Base-by-base conservation (phyloP, 305 asterid species). In the Stenogyne calaminthoides region DNA sequence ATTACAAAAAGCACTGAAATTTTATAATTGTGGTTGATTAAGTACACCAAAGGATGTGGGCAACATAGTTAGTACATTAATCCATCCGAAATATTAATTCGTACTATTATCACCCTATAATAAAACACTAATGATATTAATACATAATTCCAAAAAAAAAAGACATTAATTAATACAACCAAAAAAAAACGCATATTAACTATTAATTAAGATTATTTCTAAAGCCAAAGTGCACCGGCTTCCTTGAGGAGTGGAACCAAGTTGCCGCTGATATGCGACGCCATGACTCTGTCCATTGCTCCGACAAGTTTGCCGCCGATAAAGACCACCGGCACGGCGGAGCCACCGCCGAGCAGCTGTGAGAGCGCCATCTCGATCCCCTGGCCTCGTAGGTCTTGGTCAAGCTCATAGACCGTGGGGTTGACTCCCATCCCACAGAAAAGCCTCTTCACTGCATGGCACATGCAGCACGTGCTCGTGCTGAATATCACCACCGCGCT, bases 401-500 rank as follows among this genome's bases (percentile, higher is more conserved):
- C 90, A 1, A 85, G 82, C 88, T 85, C 90, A 36, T 81, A 81
- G 1, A 83, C 90, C 6, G 85, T 83, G 0, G 90, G 86, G 81
- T 71, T 81, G 25, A 86, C 90, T 12, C 90, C 90, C 88, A 86
- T 86, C 0, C 88, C 83, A 16, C 85, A 83, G 71, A 86, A 83
- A 7, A 86, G 86, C 62, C 88, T 59, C 81, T 86, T 86, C 11
- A 83, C 85, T 52, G 88, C 88, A 56, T 81, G 88, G 79, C 88
- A 86, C 90, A 86, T 86, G 84, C 88, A 83, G 82, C 90, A 86
- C 54, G 86, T 75, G 85, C 88, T 86, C 2, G 83, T 1, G 81
- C 88, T 86, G 85, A 86, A 86, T 76, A 86, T 76, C 62, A 86
- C 88, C 78, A 86, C 90, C 77, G 90, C 85, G 72, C 83, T 83